Evolutionary conservation across 495 filamentous ascomycete species (phyloP).

Genomic region (Venustampulla echinocandica): DNA sequence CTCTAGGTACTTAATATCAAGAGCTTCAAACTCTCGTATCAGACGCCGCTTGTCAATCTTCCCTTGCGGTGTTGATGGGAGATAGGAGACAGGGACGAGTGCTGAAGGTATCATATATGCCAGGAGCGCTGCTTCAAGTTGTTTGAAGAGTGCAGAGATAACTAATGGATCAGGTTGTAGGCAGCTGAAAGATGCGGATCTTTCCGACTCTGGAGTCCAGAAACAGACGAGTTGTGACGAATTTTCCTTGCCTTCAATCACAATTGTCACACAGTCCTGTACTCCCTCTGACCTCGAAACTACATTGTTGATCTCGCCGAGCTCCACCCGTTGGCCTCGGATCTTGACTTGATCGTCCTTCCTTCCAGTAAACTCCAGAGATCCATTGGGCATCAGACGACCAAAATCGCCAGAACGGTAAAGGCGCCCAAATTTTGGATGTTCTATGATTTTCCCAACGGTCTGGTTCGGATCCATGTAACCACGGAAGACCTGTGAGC

Average conservation of each 20-base stretch:
- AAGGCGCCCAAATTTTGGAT: constrained; percentile 55
- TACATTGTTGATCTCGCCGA: constrained; percentile 63
- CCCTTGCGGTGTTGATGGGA: constrained; percentile 56
- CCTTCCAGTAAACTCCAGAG: constrained; percentile 62
- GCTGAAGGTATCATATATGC: constrained; percentile 60
- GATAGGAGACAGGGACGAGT: constrained; percentile 53
- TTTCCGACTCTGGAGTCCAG: constrained; percentile 38
- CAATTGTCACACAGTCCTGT: constrained; percentile 44
- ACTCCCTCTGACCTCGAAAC: constrained; percentile 37
- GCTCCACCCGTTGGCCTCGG: constrained; percentile 68
- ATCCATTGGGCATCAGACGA: constrained; percentile 59
- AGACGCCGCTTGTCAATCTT: constrained; percentile 52
- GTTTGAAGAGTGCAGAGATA: constrained; percentile 32
- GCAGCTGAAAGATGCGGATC: constrained; percentile 22
- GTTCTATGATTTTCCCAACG: constrained; percentile 51
- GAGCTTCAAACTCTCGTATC: constrained; percentile 19
- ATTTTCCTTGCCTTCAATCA: constrained; percentile 27
- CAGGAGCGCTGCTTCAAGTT: constrained; percentile 39
- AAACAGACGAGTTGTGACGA: constrained; percentile 47
- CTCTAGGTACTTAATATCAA: constrained; percentile 15
- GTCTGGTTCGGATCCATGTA: constrained; percentile 56
- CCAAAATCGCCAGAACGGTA: constrained; percentile 69
- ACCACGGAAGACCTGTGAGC: constrained; percentile 65
- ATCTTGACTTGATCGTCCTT: constrained; percentile 77
- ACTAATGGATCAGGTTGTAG: constrained; percentile 6